Evolutionary conservation across 257 asterid genomes (phyloP), one percentile per base, ranked within the genome.

Genomic region (Solanum pinnatisectum): DNA sequence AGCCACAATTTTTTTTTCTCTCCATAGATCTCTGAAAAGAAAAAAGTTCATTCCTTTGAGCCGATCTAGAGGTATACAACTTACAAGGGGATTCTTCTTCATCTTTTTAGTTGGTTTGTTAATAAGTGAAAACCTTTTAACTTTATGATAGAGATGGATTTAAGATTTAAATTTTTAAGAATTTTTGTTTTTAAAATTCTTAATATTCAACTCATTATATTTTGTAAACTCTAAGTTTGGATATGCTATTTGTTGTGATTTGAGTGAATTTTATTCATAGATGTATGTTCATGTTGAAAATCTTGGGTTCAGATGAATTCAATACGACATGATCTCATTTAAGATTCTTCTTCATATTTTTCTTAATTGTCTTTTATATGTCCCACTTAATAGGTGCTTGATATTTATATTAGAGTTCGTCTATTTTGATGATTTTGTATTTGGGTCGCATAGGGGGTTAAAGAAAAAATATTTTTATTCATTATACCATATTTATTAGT

Each of bases 391-490:
- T 59, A 1, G 8, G 10, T 18, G 2, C 20, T 59, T 59, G 27
- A 59, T 59, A 59, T 22, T 0, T 20, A 1, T 59, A 22, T 59
- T 22, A 59, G n/a, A 20, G 12, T 59, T 59, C 10, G 10, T 56
- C n/a, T 59, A 59, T 59, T 59, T 59, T 6, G 4, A 56, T 56
- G 9, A 20, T 20, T 59, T 59, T 59, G 12, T 20, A 59, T 59
- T 59, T 59, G 5, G 2, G 25, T 20, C 2, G 5, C 3, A 20
- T 59, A 59, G 67, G 67, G 11, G 2, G 2, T 56, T 56, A 18
- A 12, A 2, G 5, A 1, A 44, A 3, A 12, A 44, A 12, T 1
- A 10, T 1, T 11, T 10, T 16, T 0, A 56, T 7, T 0, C 4
- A 56, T 8, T 59, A 59, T 22, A 20, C 2, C 12, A 59, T 1